These are phyloP conservation scores for Saccharum officinarum DNA, from an alignment of 176 grass and related monocot genomes.

Conservation along the genomic window DNA sequence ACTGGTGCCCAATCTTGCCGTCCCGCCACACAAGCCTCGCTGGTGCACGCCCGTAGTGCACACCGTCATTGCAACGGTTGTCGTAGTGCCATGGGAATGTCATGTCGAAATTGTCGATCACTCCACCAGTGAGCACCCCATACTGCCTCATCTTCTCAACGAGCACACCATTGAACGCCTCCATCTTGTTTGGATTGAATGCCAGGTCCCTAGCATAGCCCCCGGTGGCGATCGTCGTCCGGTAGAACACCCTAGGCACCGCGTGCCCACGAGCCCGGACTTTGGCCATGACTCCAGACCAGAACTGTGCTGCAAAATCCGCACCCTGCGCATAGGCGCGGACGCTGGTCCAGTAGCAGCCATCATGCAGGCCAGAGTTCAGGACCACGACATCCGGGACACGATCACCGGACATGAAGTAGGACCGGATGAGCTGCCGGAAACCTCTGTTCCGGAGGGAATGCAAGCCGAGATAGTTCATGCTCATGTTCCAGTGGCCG, in stretches of 20 bases:
- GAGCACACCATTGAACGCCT: constrained; percentile 76
- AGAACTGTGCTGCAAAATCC: constrained; percentile 73
- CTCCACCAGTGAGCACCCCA: constrained; percentile 69
- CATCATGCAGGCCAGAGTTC: constrained; percentile 94
- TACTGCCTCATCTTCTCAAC: constrained; percentile 69
- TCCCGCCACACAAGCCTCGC: constrained; percentile 75
- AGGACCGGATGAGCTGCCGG: constrained; percentile 47
- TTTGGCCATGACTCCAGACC: constrained; percentile 56
- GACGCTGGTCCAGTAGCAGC: constrained; percentile 79
- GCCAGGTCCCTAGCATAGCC: constrained; percentile 88
- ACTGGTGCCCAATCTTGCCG: constrained; percentile 86
- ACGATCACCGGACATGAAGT: constrained; percentile 59
- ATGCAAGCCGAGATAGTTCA: constrained; percentile 86
- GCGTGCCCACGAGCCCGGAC: constrained; percentile 25
- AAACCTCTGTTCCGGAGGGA: constrained; percentile 69
- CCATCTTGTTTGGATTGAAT: constrained; percentile 99
- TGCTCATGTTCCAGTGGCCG: constrained; percentile 91
- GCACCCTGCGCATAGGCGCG: constrained; percentile 47
- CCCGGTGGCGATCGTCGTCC: constrained; percentile 73
- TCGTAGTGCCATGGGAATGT: constrained; percentile 98
- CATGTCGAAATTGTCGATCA: constrained; percentile 95
- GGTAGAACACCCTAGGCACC: constrained; percentile 77
- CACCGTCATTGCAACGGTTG: constrained; percentile 91
- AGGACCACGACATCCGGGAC: constrained; percentile 69
- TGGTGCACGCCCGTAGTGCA: constrained; percentile 86